Evolutionary conservation across 2,329 filamentous ascomycete genomes (phyloP), one percentile per base, ranked within the genome.

Genomic region (Chaetomiaceae sp.): DNA sequence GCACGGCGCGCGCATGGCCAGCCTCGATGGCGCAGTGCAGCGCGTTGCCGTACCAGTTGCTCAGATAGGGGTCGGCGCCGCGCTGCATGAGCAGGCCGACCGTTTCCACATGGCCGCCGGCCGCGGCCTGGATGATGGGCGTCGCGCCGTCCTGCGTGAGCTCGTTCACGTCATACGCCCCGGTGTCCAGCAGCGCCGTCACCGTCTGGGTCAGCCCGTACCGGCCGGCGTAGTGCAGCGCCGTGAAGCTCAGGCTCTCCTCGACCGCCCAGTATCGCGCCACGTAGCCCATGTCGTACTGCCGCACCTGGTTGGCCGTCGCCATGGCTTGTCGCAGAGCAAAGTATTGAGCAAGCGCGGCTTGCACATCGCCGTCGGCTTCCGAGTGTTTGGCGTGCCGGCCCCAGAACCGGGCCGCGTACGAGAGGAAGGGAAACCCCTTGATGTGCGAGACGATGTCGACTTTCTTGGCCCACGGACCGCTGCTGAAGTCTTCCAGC

Each of bases 11-110:
- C 5, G 30, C 20, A 6, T 36, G 7, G 15, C 36, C 42, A 2
- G 32, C 39, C 17, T 54, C 46, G 11, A 43, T 34, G 9, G 51
- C 49, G 26, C 49, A 54, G 27, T 51, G 51, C 27, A 54, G 38
- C n/a, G 51, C 51, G 30, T 54, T 47, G 7, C 51, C 51, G 38
- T 54, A 54, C 47, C 42, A 45, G 40, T 54, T 54, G 6, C 29
- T 17, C 7, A 45, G 8, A 4, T 46, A 46, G 6, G 51, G 51
- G 26, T 54, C 41, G 1, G 51, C 49, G 7, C 51, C 51, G 3
- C 22, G 37, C 22, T 50, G 27, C 12, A 51, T 24, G 8, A 54
- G 49, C 2, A 51, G 8, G 32, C 37, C 14, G 2, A 49, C 3
- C 3, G 26, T 29, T 3, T 17, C 29, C 32, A 38, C 24, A 24